A percentile compares a stretch with the other conserved stretches of the same genome.
phyloP scores from a whole-genome alignment of 1,139 yeast genomes.

The Saccharomycopsis hybrid region DNA sequence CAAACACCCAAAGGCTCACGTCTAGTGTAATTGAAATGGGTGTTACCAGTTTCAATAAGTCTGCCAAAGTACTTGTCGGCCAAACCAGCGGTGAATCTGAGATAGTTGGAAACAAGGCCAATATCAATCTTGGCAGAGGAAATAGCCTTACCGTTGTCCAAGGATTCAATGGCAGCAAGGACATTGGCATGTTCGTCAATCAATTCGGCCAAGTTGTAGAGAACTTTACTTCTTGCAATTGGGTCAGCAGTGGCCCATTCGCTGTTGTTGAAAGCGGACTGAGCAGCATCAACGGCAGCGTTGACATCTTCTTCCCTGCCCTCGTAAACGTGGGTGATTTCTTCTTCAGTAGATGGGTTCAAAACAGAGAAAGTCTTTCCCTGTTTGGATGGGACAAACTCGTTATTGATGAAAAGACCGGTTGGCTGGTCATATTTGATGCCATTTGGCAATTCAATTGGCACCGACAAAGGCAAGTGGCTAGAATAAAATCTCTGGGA shows the following conservation, averaged over 20 bases:
- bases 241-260: slow-evolving; percentile 43
- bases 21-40: slow-evolving; percentile 54
- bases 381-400: slow-evolving; percentile 44
- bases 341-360: slow-evolving; percentile 54
- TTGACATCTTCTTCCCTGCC: slow-evolving; percentile 54
- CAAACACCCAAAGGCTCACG: slow-evolving; percentile 74
- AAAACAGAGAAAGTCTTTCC: slow-evolving; percentile 47
- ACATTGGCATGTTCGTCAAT: slow-evolving; percentile 55
- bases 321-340: slow-evolving; percentile 46
- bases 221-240: slow-evolving; percentile 48
- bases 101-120: slow-evolving; percentile 45
- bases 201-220: slow-evolving; percentile 59
- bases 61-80: slow-evolving; percentile 71
- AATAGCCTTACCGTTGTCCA: slow-evolving; percentile 77
- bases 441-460: slow-evolving; percentile 59
- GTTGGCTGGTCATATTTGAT: slow-evolving; percentile 55
- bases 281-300: slow-evolving; percentile 52
- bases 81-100: slow-evolving; percentile 76
- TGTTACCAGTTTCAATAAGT: slow-evolving; percentile 57
- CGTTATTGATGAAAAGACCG: slow-evolving; percentile 58
- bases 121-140: slow-evolving; percentile 53
- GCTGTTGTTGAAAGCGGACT: slow-evolving; percentile 40
- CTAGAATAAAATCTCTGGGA: slow-evolving; percentile 22
- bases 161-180: slow-evolving; percentile 66
- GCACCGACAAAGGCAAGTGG: slow-evolving; percentile 37